Percentiles rank a stretch among this genome's conserved stretches.
These are phyloP conservation scores for Closterium sp. DNA, from an alignment of 139 green algal species.

Conservation along the genomic window DNA sequence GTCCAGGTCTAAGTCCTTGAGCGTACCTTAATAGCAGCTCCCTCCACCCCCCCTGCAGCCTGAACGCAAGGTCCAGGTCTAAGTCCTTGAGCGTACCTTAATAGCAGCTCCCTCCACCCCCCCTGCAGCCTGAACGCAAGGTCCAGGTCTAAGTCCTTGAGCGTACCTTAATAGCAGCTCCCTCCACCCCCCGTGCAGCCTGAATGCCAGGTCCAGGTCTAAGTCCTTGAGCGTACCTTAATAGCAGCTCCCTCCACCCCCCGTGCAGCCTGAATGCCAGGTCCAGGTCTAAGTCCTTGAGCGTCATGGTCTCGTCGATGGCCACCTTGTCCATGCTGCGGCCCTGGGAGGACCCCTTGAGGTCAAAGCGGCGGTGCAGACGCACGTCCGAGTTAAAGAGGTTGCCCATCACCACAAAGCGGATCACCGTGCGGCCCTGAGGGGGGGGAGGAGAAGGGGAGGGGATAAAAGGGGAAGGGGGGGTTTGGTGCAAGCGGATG, in stretches of 20 bases:
- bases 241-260: background rate
- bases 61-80: conserved; percentile 46
- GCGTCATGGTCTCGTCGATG: conserved; percentile 53
- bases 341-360: conserved; percentile 85
- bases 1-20: too few species aligned
- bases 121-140: conserved; percentile 53
- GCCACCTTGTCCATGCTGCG: conserved; percentile 52
- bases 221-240: conserved; percentile 78
- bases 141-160: conserved; percentile 86
- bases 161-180: conserved; percentile 38
- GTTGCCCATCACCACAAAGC: conserved; percentile 96
- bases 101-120: background rate
- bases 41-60: conserved; percentile 41
- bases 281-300: conserved; percentile 86
- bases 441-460: too few species aligned
- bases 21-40: background rate
- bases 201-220: conserved; percentile 65
- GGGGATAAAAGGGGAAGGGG: too few species aligned
- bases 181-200: conserved; percentile 42
- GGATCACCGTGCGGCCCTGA: conserved; percentile 17
- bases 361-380: conserved; percentile 85
- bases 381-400: conserved; percentile 84
- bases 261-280: conserved; percentile 53
- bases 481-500: background rate
- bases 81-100: conserved; percentile 6